Evolutionary conservation across 2,329 filamentous ascomycete species (phyloP), one percentile per base, ranked within the genome.

Genomic region (Beauveria sp.): DNA sequence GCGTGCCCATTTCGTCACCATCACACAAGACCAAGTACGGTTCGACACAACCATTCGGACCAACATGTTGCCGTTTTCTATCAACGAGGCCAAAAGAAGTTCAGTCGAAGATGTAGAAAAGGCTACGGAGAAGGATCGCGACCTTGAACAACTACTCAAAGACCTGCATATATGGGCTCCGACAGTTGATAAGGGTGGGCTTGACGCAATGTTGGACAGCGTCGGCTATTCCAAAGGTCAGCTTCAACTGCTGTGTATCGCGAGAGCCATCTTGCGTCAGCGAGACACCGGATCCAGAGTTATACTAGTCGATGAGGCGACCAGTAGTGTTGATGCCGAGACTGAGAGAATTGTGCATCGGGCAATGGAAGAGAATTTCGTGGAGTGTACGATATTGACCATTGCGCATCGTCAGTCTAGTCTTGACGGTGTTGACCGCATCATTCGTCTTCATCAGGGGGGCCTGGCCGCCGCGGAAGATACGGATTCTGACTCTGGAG

Each of bases 11-110:
- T 68, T 82, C 9, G 74, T 76, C 28, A 73, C 74, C 3, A 68
- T 82, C 5, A 76, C 79, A 0, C 79, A 82, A 69, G 78, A 81
- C 31, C 71, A 77, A 0, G 72, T 79, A 48, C 68, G 76, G 5
- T 69, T 81, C 6, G 72, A 73, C 2, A 77, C 74, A 18, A 75
- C 70, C 2, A 68, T 82, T 4, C 74, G 76, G 9, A 67, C 72
- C 22, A 82, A 82, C 53, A 69, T 78, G 6, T 76, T 80, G 60
- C 78, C 79, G 1, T 40, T 61, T 7, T 7, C 40, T 10, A 53
- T 54, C 26, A 61, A 61, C 31, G 49, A 48, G 4, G 5, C 7
- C 16, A 5, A 3, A 5, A 4, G 5, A 9, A 28, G 10, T 4
- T 18, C 45, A 14, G 18, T 5, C 26, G 38, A 48, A 4, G 42